Percentiles rank a stretch among this genome's conserved stretches.
Conservation (phyloP, 2,329 filamentous ascomycete genomes). For the Xylariaceae sp. region DNA sequence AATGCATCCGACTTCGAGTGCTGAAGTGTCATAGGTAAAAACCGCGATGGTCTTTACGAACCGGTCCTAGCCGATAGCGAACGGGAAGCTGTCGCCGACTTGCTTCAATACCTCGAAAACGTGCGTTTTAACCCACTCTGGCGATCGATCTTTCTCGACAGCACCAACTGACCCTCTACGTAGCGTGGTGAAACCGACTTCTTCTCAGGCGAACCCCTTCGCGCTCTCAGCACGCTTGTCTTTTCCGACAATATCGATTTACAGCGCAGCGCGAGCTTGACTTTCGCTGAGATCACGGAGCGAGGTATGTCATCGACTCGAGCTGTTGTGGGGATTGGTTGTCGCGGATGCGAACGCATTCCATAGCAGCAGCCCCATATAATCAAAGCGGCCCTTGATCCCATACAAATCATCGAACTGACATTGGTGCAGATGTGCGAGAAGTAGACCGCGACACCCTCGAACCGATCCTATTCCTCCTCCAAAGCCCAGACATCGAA, state of each 20-base stretch:
- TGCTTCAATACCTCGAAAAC: conserved; percentile 94
- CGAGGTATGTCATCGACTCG: conserved; percentile 59
- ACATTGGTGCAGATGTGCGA: conserved; percentile 68
- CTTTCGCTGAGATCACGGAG: conserved; percentile 98
- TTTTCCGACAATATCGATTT: conserved; percentile 99
- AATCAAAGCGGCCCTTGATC: too few species aligned
- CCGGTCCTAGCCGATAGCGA: conserved; percentile 91
- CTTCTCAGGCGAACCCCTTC: conserved; percentile 92
- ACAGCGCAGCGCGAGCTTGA: conserved; percentile 93
- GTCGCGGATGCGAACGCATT: neutral
- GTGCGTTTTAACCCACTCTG: conserved; percentile 46
- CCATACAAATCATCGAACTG: neutral
- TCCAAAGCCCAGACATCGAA: conserved; percentile 94
- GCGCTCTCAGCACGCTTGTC: conserved; percentile 89
- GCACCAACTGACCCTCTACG: conserved; percentile 25
- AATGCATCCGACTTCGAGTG: conserved; percentile 8
- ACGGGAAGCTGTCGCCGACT: conserved; percentile 91
- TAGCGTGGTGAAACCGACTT: conserved; percentile 97
- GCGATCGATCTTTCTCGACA: neutral
- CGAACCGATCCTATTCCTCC: conserved; percentile 89
- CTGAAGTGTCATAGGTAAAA: conserved; percentile 54
- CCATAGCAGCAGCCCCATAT: too few species aligned
- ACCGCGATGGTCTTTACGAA: conserved; percentile 78
- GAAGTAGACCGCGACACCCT: conserved; percentile 94
- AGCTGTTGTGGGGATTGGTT: neutral